These are phyloP conservation scores for Epichloe scottii DNA, from an alignment of 2,329 filamentous ascomycete species.

Conservation along the genomic window DNA sequence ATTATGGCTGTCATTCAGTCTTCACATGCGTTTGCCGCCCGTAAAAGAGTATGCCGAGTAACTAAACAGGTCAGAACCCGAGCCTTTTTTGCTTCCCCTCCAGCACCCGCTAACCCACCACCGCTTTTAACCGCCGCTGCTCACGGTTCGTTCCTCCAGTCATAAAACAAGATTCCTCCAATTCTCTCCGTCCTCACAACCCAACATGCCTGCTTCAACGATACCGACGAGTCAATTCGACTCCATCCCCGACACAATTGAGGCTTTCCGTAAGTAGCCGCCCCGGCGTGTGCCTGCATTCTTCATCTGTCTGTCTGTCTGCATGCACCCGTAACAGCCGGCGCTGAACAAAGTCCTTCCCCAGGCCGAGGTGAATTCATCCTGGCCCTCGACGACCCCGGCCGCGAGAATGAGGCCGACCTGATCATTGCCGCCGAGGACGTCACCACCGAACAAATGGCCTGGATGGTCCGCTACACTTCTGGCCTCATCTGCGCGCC, in stretches of 20 bases:
- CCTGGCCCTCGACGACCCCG: constrained; percentile 83
- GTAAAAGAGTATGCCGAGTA: no score
- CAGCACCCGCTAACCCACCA: no score
- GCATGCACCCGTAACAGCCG: neutral
- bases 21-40: neutral
- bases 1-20: no score
- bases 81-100: no score
- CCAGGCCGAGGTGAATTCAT: constrained; percentile 78
- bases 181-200: constrained; percentile 6
- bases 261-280: constrained; percentile 46
- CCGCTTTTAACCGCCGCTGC: no score
- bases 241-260: constrained; percentile 51
- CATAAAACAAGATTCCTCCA: neutral
- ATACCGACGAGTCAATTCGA: constrained; percentile 46
- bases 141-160: no score
- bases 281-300: neutral
- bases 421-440: constrained; percentile 85
- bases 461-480: constrained; percentile 87
- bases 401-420: constrained; percentile 96
- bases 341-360: neutral
- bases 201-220: constrained; percentile 35
- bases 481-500: constrained; percentile 89
- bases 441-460: constrained; percentile 81
- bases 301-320: no score
- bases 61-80: no score